A percentile compares a stretch with the other conserved stretches of the same genome.
Conservation (phyloP, 352 stramenopile species). For the Globisporangium yorkense region DNA sequence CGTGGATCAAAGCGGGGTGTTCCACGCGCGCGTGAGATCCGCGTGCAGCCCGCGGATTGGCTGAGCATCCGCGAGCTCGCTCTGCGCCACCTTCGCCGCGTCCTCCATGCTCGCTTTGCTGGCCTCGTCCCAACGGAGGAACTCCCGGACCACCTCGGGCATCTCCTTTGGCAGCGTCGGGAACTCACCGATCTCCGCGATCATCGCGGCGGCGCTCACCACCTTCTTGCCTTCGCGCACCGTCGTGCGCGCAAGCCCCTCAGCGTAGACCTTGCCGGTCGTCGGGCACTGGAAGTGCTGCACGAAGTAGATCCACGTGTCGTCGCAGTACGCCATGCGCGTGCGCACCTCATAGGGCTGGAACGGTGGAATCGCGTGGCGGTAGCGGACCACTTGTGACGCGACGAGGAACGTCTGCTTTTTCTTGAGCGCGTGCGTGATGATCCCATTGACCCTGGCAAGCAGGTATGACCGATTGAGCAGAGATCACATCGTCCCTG, state of each 20-base stretch:
- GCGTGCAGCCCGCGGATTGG: not conserved
- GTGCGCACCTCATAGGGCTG: slow-evolving; percentile 58
- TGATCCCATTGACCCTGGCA: slow-evolving; percentile 11
- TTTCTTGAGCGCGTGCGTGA: slow-evolving; percentile 57
- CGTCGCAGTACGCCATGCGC: slow-evolving; percentile 46
- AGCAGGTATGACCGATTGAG: slow-evolving; percentile 18
- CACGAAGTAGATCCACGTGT: slow-evolving; percentile 57
- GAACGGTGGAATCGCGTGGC: slow-evolving; percentile 50
- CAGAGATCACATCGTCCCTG: slow-evolving; percentile 9
- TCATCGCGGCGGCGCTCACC: slow-evolving; percentile 17
- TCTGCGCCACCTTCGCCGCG: not conserved
- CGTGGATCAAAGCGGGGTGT: not conserved
- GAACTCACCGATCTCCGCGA: slow-evolving; percentile 21
- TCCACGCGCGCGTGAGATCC: not conserved
- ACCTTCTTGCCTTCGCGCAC: slow-evolving; percentile 20
- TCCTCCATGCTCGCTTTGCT: slow-evolving; percentile 11
- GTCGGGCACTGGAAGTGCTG: slow-evolving; percentile 50
- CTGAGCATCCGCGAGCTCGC: not conserved
- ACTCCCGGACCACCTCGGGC: slow-evolving; percentile 32
- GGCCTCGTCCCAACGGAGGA: slow-evolving; percentile 38
- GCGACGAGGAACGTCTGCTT: slow-evolving; percentile 51
- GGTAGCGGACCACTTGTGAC: slow-evolving; percentile 60
- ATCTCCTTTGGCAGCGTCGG: slow-evolving; percentile 21
- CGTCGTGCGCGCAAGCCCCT: slow-evolving; percentile 37
- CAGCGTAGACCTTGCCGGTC: slow-evolving; percentile 45